Evolutionary conservation across 208 protist genomes (phyloP), one percentile per base, ranked within the genome.

Genomic region (Trypanosoma avium): DNA sequence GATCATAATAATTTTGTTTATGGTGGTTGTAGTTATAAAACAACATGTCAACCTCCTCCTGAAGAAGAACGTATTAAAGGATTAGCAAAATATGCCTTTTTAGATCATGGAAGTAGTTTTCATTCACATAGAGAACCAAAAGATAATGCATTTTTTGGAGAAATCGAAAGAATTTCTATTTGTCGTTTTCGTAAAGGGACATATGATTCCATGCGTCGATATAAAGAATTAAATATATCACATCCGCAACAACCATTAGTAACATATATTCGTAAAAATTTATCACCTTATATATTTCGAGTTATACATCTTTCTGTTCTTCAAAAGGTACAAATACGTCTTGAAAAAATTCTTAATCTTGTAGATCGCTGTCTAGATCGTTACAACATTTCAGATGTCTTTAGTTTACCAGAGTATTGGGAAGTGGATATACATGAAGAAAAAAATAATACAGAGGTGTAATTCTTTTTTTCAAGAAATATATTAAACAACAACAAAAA

Each of bases 1-100:
- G 65, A 90, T 49, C 83, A 94, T 71, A 94, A 94, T 63, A 94
- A 94, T 74, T 94, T 91, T 61, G 88, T 86, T 22, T 94, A 91
- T 65, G 88, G 88, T 49, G 88, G 88, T 4, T 94, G 88, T 65
- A 90, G 75, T 61, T 58, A 45, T 9, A 62, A 71, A 26, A 91
- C 82, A 9, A 65, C 65, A 52, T 91, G 84, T 59, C 49, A 70
- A 19, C 68, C 27, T 45, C 70, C 75, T 32, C 40, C 61, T 2
- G 47, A 55, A 32, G 50, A 57, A 21, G 22, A 64, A 24, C 85
- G 82, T 36, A 81, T 76, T 27, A 76, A 71, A 36, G 85, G 85
- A 12, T 59, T 90, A 8, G 83, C 87, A 35, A 89, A 87, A 52
- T 94, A 88, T 67, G 88, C 88, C 15, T 94, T 85, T 74, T 13